These are phyloP conservation scores for Tolypocladium sp. DNA, from an alignment of 2,329 filamentous ascomycete genomes.

Conservation along the genomic window DNA sequence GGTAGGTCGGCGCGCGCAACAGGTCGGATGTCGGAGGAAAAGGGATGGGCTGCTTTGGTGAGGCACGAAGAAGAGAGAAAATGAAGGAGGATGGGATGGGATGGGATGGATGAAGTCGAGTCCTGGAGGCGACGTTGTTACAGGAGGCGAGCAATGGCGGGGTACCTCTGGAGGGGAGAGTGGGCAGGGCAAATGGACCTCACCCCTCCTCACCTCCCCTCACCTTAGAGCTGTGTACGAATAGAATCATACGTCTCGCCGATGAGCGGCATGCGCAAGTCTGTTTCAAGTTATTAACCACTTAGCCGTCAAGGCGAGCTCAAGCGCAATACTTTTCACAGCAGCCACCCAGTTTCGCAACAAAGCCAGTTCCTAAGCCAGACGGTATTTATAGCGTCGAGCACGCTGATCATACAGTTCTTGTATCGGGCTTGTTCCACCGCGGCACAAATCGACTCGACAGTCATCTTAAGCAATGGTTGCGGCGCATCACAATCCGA, in stretches of 20 bases:
- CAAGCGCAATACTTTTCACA: neutral
- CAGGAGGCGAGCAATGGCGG: constrained; percentile 4
- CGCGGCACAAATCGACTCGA: neutral
- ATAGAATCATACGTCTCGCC: too few relatives aligned
- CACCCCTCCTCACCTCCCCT: neutral
- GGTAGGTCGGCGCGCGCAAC: neutral
- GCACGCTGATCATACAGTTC: neutral
- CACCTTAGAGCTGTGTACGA: too few relatives aligned
- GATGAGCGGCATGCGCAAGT: too few relatives aligned
- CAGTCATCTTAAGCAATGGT: neutral
- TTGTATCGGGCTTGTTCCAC: neutral
- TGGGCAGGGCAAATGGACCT: neutral
- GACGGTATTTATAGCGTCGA: neutral
- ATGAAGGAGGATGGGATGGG: neutral
- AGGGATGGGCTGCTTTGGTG: neutral
- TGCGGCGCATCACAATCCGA: neutral
- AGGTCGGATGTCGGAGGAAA: neutral
- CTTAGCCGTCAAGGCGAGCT: neutral
- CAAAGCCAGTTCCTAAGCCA: neutral
- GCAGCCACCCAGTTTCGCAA: neutral
- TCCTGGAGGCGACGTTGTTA: neutral
- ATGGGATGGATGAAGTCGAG: neutral
- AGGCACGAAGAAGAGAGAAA: neutral
- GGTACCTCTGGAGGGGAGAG: constrained; percentile 3
- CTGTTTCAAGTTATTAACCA: neutral